Evolutionary conservation across 192 early-diverging fungal species (phyloP), one percentile per base, ranked within the genome.

Genomic region (Backusella circina): DNA sequence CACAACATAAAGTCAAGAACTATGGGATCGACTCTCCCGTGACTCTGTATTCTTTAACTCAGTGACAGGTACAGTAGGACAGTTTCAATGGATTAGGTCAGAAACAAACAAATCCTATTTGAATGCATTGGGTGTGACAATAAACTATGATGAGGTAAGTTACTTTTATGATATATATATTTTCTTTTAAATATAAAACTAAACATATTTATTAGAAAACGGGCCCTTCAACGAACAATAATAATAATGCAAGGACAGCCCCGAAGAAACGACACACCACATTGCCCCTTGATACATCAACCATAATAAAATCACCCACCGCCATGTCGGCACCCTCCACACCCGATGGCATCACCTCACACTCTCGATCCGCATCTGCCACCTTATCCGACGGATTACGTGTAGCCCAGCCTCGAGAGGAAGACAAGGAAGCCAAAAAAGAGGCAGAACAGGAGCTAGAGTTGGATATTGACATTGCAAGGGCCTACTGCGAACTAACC

Each of bases 11-110:
- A 79, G 82, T 41, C 44, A 39, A 28, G 82, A 83, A 18, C 64
- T 83, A 2, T 83, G 82, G 82, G 57, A 70, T 16, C 79, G 77
- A 30, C 68, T 83, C 12, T 83, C 82, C 21, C 61, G 72, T 10
- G 82, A 83, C 37, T 73, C 82, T 12, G 78, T 83, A 7, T 83
- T 83, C 32, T 83, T 77, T n/a, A 83, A 83, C 67, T 75, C 82
- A 37, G 41, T 79, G 23, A 83, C 82, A 39, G 82, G 82, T 8
- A 64, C 74, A 10, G 70, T 83, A 28, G 82, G 82, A 10, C 82
- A 83, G 33, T 83, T 83, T 33, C 82, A 79, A 31, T 83, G 82
- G 82, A 79, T 75, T 44, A 66, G 82, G 39, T 83, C 82, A 12
- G 74, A 83, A 41, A 80, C 75, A n/a, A 78, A 79, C 38, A 71